Base-by-base conservation (phyloP, 2,329 filamentous ascomycete species). In the Colletotrichum endophyticum region DNA sequence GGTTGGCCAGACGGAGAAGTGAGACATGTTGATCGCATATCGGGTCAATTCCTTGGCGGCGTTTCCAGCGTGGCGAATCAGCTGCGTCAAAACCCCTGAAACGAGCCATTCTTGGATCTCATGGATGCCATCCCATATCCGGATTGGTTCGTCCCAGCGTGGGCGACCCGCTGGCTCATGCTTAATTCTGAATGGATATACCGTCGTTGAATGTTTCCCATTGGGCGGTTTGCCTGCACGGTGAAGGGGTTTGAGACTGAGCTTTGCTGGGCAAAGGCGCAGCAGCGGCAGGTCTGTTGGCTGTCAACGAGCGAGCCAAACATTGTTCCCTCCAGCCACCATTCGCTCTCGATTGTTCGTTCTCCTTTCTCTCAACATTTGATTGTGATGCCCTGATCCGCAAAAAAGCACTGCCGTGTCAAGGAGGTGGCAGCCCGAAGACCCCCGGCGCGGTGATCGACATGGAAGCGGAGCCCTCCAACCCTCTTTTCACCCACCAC, bases 1-100 rank as follows among this genome's bases (percentile, higher is more conserved):
- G 64, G 64, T 70, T 76, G 74, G 74, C 74, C 66, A 44, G 56
- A 66, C 36, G 62, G 16, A 70, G 71, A 59, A 66, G 64, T 66
- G 74, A 76, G 70, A 73, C 74, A 49, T 16, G 74, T 66, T 49
- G 74, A 76, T 76, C 70, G 44, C 59, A 61, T 61, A 68, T 66
- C 59, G 64, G 62, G 70, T 32, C 57, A 70, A 44, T 73, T 64
- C 68, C 73, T 76, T 22, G 70, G 59, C 34, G 71, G 74, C 71
- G 66, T 59, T 28, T 70, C 32, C 57, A 27, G 28, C 32, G 25
- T 25, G 13, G 57, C 74, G 70, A 76, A 76, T 76, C 74, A 70
- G 27, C 34, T 36, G 25, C 32, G 15, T 7, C n/a, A 56, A 57
- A 25, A 36, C 70, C 74, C 74, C 70, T 76, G 74, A 13, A 30